Evolutionary conservation across 305 asterid species (phyloP).

Genomic region (Galium porrigens): DNA sequence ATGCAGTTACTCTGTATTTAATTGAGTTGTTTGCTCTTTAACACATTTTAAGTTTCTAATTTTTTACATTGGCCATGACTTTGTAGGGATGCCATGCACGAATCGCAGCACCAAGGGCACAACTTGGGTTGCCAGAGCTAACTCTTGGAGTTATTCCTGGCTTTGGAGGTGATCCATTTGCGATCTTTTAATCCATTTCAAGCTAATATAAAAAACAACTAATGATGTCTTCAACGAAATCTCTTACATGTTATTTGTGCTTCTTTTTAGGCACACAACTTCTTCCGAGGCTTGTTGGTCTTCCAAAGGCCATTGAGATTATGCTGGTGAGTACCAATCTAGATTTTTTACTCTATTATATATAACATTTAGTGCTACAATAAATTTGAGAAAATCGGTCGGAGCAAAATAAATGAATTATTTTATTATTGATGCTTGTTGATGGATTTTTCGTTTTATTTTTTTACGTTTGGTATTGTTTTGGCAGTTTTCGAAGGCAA

Average conservation of each 20-base stretch:
- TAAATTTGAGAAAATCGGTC: not conserved
- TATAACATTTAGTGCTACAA: not conserved
- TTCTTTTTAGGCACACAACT: conserved; percentile 71
- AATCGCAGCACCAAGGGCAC: conserved; percentile 62
- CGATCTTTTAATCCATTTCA: conserved; percentile 5
- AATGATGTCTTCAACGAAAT: conserved; percentile 7
- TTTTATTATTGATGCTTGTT: not conserved
- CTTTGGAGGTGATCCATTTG: conserved; percentile 51
- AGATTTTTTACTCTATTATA: conserved; percentile 5
- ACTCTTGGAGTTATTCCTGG: conserved; percentile 94
- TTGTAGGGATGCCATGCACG: conserved; percentile 88
- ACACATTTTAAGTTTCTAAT: not conserved
- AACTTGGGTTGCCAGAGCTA: conserved; percentile 86
- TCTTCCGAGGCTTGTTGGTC: conserved; percentile 86
- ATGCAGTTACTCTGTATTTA: conserved; percentile 16
- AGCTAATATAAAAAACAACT: not conserved
- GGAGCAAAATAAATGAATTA: not conserved
- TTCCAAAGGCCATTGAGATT: conserved; percentile 67
- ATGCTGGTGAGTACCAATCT: conserved; percentile 56
- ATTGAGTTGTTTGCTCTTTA: not conserved
- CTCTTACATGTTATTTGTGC: conserved; percentile 15
- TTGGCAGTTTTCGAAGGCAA: conserved; percentile 60
- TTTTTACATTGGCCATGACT: conserved; percentile 12
- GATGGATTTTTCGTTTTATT: not conserved
- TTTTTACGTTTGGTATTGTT: not conserved